Percentiles rank a stretch among this genome's conserved stretches.
Evolutionary conservation across 2,329 filamentous ascomycete species (phyloP).

Genomic region (Fonsecaea nubica): DNA sequence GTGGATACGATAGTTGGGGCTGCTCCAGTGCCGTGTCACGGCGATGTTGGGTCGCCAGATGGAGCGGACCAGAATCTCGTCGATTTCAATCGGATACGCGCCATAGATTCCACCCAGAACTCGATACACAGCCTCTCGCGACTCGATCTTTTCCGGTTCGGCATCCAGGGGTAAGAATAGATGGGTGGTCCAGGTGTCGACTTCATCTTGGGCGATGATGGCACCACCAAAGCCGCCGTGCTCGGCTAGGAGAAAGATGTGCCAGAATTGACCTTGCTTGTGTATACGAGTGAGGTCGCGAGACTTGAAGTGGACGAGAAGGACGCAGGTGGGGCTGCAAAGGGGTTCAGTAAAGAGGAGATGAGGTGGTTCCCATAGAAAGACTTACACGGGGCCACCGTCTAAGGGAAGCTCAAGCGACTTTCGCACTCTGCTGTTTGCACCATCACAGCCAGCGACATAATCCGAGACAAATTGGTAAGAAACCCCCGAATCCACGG

Average conservation of each 20-base stretch:
- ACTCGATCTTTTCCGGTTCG: conserved; percentile 36
- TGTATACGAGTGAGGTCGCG: conserved; percentile 40
- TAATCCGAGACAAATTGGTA: conserved; percentile 38
- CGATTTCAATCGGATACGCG: conserved; percentile 43
- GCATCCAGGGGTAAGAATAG: conserved; percentile 34
- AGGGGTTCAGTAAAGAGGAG: conserved; percentile 8
- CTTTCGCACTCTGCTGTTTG: conserved; percentile 39
- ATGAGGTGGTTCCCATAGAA: neutral
- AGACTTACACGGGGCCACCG: conserved; percentile 43
- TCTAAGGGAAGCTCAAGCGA: conserved; percentile 38
- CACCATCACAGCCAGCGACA: conserved; percentile 45
- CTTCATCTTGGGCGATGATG: conserved; percentile 45
- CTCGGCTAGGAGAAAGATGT: conserved; percentile 41
- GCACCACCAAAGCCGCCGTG: conserved; percentile 33
- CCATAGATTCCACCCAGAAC: conserved; percentile 38
- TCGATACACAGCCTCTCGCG: conserved; percentile 40
- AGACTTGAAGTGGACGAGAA: conserved; percentile 47
- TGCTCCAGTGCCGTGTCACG: conserved; percentile 40
- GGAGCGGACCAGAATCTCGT: conserved; percentile 45
- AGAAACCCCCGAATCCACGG: conserved; percentile 30
- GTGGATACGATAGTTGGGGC: conserved; percentile 36
- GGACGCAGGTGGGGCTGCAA: conserved; percentile 37
- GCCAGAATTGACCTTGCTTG: conserved; percentile 44
- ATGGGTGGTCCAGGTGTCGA: conserved; percentile 47
- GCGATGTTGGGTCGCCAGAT: conserved; percentile 43